Evolutionary conservation across 164 flowering plant genomes (phyloP).

Genomic region (Magnolia sinica): DNA sequence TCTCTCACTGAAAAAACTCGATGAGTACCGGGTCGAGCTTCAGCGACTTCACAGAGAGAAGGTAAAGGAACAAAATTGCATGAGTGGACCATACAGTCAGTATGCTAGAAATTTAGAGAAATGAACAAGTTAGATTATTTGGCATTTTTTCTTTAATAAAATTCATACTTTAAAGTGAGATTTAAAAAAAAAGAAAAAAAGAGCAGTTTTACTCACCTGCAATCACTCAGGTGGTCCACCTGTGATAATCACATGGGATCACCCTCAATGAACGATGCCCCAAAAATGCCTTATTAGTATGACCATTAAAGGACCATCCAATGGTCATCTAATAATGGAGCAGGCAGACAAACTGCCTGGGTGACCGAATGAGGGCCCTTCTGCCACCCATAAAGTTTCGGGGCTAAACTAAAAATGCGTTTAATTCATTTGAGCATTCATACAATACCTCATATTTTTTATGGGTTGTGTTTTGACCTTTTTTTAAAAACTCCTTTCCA

Average conservation of each 20-base stretch:
- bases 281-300: background rate
- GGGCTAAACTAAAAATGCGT: background rate
- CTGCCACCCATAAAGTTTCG: background rate
- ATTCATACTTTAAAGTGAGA: too few species aligned
- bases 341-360: background rate
- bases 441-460: background rate
- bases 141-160: too few species aligned
- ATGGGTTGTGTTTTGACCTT: background rate
- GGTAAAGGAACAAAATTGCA: conserved; percentile 33
- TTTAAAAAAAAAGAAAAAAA: too few species aligned
- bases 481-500: background rate
- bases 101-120: background rate
- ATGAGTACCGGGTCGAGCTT: conserved; percentile 72
- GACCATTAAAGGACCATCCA: background rate
- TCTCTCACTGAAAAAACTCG: conserved; percentile 76
- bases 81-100: background rate
- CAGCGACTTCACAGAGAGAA: conserved; percentile 78
- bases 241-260: background rate
- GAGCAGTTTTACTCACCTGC: background rate
- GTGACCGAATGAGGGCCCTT: background rate
- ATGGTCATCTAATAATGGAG: background rate
- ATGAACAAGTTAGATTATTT: too few species aligned
- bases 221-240: background rate
- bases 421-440: background rate
- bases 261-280: background rate